These are phyloP conservation scores for Mimosa bimucronata DNA, from an alignment of 306 rosid species.

Conservation along the genomic window DNA sequence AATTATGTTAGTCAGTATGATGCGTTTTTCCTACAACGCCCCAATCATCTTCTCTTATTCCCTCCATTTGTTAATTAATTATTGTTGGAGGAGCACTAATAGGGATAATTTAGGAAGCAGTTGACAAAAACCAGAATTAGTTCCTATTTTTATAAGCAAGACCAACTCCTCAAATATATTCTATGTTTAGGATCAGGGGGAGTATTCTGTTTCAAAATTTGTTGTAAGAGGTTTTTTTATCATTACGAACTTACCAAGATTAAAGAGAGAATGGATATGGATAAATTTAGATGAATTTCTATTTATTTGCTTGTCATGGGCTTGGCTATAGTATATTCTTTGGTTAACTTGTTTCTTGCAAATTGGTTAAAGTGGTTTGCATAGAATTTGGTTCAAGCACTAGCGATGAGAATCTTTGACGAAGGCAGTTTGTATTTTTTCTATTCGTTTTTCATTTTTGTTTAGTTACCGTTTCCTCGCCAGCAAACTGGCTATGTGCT, in stretches of 20 bases:
- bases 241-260: not conserved
- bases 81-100: too few species aligned
- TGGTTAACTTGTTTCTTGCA: not conserved
- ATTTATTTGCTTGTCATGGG: not conserved
- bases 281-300: not conserved
- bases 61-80: too few species aligned
- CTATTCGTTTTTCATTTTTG: conserved; percentile 16
- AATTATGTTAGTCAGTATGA: too few species aligned
- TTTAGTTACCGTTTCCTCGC: conserved; percentile 6
- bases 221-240: not conserved
- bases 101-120: too few species aligned
- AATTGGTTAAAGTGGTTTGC: conserved; percentile 15
- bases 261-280: not conserved
- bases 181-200: too few species aligned
- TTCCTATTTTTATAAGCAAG: too few species aligned
- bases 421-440: conserved; percentile 15
- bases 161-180: too few species aligned
- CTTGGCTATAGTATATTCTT: not conserved
- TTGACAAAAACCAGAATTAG: too few species aligned
- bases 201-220: not conserved
- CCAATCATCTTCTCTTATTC: too few species aligned
- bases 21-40: too few species aligned
- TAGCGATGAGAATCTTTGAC: not conserved
- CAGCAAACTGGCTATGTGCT: not conserved
- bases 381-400: not conserved